Evolutionary conservation across 768 basidiomycete genomes (phyloP).

Genomic region (Phylloporus arenicola): DNA sequence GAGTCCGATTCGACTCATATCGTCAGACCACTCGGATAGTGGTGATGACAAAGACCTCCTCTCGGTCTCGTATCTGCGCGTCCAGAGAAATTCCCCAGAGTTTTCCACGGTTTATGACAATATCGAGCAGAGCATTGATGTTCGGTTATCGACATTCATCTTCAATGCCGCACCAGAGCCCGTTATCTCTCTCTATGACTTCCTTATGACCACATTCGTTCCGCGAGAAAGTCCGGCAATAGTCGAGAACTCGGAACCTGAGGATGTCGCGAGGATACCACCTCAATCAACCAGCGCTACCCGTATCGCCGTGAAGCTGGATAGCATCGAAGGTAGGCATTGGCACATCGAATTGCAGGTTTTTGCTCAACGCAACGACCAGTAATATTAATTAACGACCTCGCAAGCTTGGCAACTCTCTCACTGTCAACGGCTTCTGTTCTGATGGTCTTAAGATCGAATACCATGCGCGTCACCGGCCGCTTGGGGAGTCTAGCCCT

Average conservation of each 20-base stretch:
- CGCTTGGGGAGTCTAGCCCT: slow-evolving; percentile 80
- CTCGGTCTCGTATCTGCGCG: slow-evolving; percentile 69
- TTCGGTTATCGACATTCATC: slow-evolving; percentile 85
- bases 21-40: slow-evolving; percentile 45
- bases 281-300: slow-evolving; percentile 50
- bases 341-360: not conserved
- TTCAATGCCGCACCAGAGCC: slow-evolving; percentile 88
- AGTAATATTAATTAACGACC: slow-evolving; percentile 78
- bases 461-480: slow-evolving; percentile 72
- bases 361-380: slow-evolving; percentile 9
- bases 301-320: slow-evolving; percentile 75
- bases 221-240: slow-evolving; percentile 29
- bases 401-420: slow-evolving; percentile 72
- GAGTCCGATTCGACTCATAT: slow-evolving; percentile 57
- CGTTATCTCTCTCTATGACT: slow-evolving; percentile 87
- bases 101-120: slow-evolving; percentile 74
- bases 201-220: slow-evolving; percentile 96
- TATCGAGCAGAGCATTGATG: slow-evolving; percentile 82
- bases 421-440: slow-evolving; percentile 89
- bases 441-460: slow-evolving; percentile 62
- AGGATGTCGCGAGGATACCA: not conserved
- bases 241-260: slow-evolving; percentile 8
- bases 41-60: slow-evolving; percentile 61
- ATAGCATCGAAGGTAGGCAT: slow-evolving; percentile 68
- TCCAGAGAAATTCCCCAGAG: slow-evolving; percentile 82